Evolutionary conservation across 176 grass and related monocot genomes (phyloP).

Genomic region (Carex cristatella): DNA sequence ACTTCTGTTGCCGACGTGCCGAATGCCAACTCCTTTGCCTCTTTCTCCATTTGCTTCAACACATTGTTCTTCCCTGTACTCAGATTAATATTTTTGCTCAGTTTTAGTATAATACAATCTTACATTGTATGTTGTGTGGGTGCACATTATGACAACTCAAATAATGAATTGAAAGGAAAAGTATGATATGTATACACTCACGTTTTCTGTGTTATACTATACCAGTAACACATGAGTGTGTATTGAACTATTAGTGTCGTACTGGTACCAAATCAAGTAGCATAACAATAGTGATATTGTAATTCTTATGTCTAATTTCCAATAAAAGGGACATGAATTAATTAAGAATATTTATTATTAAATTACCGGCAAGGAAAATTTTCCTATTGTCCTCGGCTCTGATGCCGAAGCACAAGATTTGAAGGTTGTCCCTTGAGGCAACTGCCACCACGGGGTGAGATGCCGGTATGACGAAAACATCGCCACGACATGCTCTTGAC

Average conservation of each 20-base stretch:
- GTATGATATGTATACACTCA: background rate
- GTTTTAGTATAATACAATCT: background rate
- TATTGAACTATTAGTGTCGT: background rate
- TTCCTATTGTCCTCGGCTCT: slow-evolving; percentile 27
- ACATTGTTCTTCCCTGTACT: slow-evolving; percentile 36
- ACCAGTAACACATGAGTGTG: background rate
- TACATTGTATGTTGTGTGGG: background rate
- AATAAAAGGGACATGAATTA: background rate
- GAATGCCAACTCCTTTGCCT: slow-evolving; percentile 35
- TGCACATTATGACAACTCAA: too few relatives aligned
- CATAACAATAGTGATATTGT: background rate
- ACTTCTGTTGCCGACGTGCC: slow-evolving; percentile 19
- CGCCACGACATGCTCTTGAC: slow-evolving; percentile 20
- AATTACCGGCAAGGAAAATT: slow-evolving; percentile 39
- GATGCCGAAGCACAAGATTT: slow-evolving; percentile 41
- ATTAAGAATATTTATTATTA: background rate
- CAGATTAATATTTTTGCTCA: background rate
- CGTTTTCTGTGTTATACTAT: background rate
- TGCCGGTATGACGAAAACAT: slow-evolving; percentile 42
- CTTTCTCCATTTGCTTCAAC: slow-evolving; percentile 44
- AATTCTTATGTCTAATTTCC: background rate
- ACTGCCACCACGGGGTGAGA: slow-evolving; percentile 40
- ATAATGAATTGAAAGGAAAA: too few relatives aligned
- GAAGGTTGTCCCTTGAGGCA: slow-evolving; percentile 36
- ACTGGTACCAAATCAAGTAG: background rate